Percentiles rank a stretch among this genome's conserved stretches.
Evolutionary conservation across 23 red algal genomes (phyloP).

Genomic region (Cyanidiococcus yangmingshanensis): DNA sequence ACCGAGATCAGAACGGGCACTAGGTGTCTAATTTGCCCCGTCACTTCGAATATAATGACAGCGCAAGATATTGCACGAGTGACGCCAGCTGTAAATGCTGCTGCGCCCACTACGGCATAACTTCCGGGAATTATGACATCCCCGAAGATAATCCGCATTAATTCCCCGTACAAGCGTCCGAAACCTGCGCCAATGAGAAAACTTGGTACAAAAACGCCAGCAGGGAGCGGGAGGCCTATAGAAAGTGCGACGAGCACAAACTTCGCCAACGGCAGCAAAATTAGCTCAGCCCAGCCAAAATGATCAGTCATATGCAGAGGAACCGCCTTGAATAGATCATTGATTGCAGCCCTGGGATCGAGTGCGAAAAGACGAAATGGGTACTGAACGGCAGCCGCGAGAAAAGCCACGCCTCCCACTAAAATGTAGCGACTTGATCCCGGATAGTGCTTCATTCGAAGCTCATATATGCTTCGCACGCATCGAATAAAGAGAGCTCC

Average conservation of each 20-base stretch:
- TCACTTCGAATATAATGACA: constrained; percentile 98
- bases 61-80: constrained; percentile 86
- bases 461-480: constrained; percentile 65
- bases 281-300: constrained; percentile 29
- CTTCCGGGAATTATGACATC: constrained; percentile 68
- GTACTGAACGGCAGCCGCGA: constrained; percentile 76
- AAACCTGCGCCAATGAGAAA: constrained; percentile 80
- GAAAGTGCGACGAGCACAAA: constrained; percentile 86
- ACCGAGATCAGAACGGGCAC: constrained; percentile 81
- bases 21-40: constrained; percentile 86
- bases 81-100: constrained; percentile 91
- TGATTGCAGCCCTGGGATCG: constrained; percentile 87
- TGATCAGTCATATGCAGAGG: constrained; percentile 32
- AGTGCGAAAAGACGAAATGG: constrained; percentile 74
- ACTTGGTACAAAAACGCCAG: constrained; percentile 92
- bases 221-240: constrained; percentile 87
- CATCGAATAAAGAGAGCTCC: constrained; percentile 88
- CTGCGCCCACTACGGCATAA: constrained; percentile 92
- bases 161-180: constrained; percentile 92
- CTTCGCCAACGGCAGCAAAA: constrained; percentile 55
- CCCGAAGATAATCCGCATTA: constrained; percentile 70
- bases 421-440: constrained; percentile 72
- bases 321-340: constrained; percentile 73
- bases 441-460: constrained; percentile 57
- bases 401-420: constrained; percentile 53